A percentile compares a stretch with the other conserved stretches of the same genome.
Conservation (phyloP, 2,329 filamentous ascomycete species). For the Neocucurbitaria cava region DNA sequence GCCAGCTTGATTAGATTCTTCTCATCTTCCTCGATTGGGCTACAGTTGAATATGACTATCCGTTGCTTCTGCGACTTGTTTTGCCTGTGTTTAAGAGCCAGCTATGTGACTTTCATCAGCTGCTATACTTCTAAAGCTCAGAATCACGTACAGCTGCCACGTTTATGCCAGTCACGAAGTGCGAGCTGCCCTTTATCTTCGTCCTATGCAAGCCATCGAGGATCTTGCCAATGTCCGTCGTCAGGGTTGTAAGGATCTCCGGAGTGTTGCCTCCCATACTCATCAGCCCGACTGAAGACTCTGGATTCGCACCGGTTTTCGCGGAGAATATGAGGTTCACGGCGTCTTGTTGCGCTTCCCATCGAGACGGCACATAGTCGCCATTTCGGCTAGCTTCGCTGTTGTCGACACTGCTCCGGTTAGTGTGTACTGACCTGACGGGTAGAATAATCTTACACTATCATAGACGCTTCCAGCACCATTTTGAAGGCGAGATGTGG, state of each 20-base stretch:
- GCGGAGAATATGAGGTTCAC: slow-evolving; percentile 94
- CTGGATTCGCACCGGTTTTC: slow-evolving; percentile 93
- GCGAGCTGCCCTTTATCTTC: slow-evolving; percentile 87
- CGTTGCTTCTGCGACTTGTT: slow-evolving; percentile 97
- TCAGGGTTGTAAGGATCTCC: slow-evolving; percentile 94
- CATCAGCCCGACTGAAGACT: slow-evolving; percentile 97
- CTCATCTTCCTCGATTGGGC: slow-evolving; percentile 86
- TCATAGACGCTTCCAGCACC: slow-evolving; percentile 99
- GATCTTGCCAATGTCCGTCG: slow-evolving; percentile 94
- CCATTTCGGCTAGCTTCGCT: slow-evolving; percentile 98
- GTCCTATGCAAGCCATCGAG: slow-evolving; percentile 80
- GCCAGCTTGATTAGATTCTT: slow-evolving; percentile 87
- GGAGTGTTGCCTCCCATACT: slow-evolving; percentile 98
- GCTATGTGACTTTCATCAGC: slow-evolving; percentile 58
- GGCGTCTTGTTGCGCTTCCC: slow-evolving; percentile 94
- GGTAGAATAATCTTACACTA: slow-evolving; percentile 64
- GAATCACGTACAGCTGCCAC: slow-evolving; percentile 81
- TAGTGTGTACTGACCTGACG: slow-evolving; percentile 28
- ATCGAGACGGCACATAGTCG: slow-evolving; percentile 88
- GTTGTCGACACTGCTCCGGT: slow-evolving; percentile 79
- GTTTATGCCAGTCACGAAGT: slow-evolving; percentile 93
- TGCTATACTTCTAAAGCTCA: slow-evolving; percentile 75
- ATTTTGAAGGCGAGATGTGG: slow-evolving; percentile 66
- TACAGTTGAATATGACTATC: slow-evolving; percentile 97
- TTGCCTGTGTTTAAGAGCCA: slow-evolving; percentile 96